phyloP scores from a whole-genome alignment of 768 basidiomycete species.

The Russula vinacea region DNA sequence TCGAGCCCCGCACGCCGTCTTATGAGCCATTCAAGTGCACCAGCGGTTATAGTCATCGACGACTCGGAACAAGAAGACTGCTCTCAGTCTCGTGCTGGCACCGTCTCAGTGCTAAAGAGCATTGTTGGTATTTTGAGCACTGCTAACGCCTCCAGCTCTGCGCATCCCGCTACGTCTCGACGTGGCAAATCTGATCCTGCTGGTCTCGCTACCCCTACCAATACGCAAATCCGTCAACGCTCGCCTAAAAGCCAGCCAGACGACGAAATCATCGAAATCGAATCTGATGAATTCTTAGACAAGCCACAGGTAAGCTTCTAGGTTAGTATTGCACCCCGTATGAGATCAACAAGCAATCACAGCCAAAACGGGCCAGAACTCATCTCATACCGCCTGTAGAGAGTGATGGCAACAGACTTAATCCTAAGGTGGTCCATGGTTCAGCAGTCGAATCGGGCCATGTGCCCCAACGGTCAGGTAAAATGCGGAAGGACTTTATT shows the following conservation, averaged over 20 bases:
- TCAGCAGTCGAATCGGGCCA: conserved; percentile 4
- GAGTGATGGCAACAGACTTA: too few relatives aligned
- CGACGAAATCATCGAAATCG: conserved; percentile 8
- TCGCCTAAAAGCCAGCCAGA: not conserved
- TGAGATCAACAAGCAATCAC: not conserved
- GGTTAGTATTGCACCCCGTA: not conserved
- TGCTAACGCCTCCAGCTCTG: not conserved
- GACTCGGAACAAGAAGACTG: conserved; percentile 14
- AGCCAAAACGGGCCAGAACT: conserved; percentile 12
- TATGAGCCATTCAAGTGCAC: not conserved
- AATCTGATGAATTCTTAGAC: not conserved
- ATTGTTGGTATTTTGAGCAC: not conserved
- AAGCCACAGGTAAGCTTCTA: not conserved
- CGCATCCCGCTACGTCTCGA: not conserved
- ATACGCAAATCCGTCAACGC: not conserved
- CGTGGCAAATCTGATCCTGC: not conserved
- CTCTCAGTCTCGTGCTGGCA: not conserved
- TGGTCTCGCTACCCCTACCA: not conserved
- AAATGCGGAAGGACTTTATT: conserved; percentile 5
- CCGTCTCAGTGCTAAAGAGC: not conserved
- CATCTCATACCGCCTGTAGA: not conserved
- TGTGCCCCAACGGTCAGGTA: not conserved
- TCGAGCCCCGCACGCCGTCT: not conserved
- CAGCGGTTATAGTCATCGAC: conserved; percentile 6
- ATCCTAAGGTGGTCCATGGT: conserved; percentile 6